Base-by-base conservation (phyloP, 1,284 basidiomycete genomes). In the Takashimella koratensis region DNA sequence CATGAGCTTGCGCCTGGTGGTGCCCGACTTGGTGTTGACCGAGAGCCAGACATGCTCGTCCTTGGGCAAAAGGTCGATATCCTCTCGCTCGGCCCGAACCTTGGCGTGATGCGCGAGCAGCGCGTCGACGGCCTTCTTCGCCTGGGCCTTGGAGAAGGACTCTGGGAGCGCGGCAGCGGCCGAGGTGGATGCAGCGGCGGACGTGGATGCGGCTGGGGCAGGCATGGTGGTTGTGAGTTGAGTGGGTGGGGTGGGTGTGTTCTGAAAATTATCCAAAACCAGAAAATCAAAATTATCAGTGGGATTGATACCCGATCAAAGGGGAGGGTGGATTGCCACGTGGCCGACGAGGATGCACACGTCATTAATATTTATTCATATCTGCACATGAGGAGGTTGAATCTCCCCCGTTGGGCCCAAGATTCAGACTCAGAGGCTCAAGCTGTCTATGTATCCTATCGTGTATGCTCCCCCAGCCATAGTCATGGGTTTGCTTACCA, bases 31-130 rank as follows among this genome's bases (percentile, higher is more conserved):
- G 57, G 90, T 84, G 19, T 87, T 84, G 54, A 96, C 80, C 62
- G 87, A 84, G 23, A 96, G 80, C 88, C 90, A 95, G 49, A 97
- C 80, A 70, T 86, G 79, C 68, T 88, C 87, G 65, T 92, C 89
- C 72, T 84, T 87, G 0, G 84, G 80, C 50, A 96, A 75, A n/a
- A 96, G 82, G 68, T 94, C 85, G 0, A 76, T 84, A 69, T 88
- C 84, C 59, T 86, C 83, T 56, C 81, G 79, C 66, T 86, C 77
- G 62, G 82, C 75, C 57, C 84, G 81, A 60, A 81, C 78, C 68
- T 88, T 86, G 49, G 77, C 70, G 41, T 85, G 83, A 69, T 94
- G 83, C 2, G 80, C 78, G 47, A 87, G 79, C 8, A 97, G 80
- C 0, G 91, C 86, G 1, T 84, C 80, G 10, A 94, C 78, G 4